phyloP scores from a whole-genome alignment of 169 alveolate species.

The Plasmodium knowlesi region DNA sequence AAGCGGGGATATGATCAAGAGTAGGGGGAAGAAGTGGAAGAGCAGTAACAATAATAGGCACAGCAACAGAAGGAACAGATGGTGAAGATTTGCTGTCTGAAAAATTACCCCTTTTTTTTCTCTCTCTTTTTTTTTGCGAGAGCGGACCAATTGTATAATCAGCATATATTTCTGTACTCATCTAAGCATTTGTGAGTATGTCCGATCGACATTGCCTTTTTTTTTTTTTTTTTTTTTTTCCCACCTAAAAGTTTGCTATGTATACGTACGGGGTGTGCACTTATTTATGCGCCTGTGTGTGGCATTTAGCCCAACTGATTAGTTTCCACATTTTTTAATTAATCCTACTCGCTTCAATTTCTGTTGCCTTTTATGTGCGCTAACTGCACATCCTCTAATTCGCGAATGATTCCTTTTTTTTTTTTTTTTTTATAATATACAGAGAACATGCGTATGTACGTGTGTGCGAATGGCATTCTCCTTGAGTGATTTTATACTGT shows the following conservation, averaged over 20 bases:
- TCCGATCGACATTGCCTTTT: not conserved
- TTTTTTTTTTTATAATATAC: not conserved
- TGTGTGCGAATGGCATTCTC: not conserved
- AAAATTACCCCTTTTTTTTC: not conserved
- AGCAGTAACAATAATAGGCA: not conserved
- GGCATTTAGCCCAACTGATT: not conserved
- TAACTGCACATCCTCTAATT: not conserved
- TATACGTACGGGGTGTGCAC: not conserved
- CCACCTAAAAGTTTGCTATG: not conserved
- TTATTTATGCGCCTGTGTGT: not conserved
- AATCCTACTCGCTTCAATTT: not conserved
- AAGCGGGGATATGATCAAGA: not conserved
- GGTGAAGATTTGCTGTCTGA: not conserved
- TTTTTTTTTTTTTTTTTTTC: no score
- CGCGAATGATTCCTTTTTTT: not conserved
- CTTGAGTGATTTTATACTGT: not conserved
- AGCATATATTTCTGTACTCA: not conserved
- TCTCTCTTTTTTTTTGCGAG: not conserved
- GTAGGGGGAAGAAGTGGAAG: not conserved
- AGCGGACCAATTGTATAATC: not conserved
- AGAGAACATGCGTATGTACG: not conserved
- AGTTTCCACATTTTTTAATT: not conserved
- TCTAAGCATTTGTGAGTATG: not conserved
- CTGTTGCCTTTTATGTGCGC: not conserved
- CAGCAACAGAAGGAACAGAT: not conserved